Percentiles rank a stretch among this genome's conserved stretches.
phyloP scores from a whole-genome alignment of 805 yeast species.

The Lipomyces yamadae region DNA sequence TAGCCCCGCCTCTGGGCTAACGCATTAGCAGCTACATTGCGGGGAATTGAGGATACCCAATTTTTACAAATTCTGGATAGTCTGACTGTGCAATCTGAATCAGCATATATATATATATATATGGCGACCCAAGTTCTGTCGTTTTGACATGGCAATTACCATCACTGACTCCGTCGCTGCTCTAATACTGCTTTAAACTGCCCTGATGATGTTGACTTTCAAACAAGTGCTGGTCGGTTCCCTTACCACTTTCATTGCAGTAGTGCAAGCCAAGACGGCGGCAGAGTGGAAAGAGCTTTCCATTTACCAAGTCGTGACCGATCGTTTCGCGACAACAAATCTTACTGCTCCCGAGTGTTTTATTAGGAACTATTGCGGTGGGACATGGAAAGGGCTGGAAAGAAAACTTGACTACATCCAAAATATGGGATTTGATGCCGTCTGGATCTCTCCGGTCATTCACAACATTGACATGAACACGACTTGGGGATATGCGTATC shows the following conservation, averaged over 20 bases:
- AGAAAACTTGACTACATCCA: constrained; percentile 17
- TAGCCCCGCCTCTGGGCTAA: no score
- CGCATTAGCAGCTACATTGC: no score
- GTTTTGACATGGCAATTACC: no score
- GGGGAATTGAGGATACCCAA: no score
- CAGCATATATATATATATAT: no score
- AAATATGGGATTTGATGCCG: constrained; percentile 27
- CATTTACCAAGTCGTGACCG: constrained; percentile 22
- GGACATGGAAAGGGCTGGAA: constrained; percentile 21
- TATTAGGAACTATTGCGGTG: constrained; percentile 19
- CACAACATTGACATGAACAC: constrained; percentile 16
- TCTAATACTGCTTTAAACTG: no score
- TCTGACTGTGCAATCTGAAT: no score
- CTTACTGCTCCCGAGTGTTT: constrained; percentile 3
- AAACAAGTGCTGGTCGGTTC: neutral
- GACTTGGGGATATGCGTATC: constrained; percentile 13
- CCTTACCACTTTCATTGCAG: neutral
- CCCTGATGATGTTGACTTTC: no score
- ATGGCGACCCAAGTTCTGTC: no score
- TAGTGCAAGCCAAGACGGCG: constrained; percentile 1
- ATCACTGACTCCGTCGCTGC: no score
- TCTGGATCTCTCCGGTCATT: constrained; percentile 24
- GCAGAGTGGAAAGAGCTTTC: constrained; percentile 6
- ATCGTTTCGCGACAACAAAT: constrained; percentile 22
- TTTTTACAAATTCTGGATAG: no score